Percentiles rank a stretch among this genome's conserved stretches.
These are phyloP conservation scores for Daedalea quercina DNA, from an alignment of 768 basidiomycete species.

Conservation along the genomic window DNA sequence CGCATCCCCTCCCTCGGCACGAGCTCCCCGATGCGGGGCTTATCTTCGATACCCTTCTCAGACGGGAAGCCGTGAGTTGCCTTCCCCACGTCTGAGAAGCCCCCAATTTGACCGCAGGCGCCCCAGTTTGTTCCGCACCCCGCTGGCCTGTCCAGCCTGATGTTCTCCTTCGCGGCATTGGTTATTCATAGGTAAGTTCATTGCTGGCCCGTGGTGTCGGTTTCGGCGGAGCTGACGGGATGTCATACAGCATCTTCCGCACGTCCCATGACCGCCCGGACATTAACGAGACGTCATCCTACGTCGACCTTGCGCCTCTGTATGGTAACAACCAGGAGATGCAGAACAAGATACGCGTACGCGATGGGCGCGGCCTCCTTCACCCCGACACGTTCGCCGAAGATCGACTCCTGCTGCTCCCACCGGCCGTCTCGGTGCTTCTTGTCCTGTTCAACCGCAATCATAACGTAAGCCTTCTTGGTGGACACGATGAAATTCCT, in stretches of 20 bases:
- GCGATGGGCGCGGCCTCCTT: constrained; percentile 60
- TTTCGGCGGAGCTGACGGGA: background rate
- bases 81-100: background rate
- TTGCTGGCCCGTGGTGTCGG: background rate
- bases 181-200: constrained; percentile 64
- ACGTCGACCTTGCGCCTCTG: constrained; percentile 78
- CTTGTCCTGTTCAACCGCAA: constrained; percentile 87
- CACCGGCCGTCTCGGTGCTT: constrained; percentile 67
- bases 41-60: constrained; percentile 74
- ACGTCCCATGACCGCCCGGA: constrained; percentile 59
- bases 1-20: constrained; percentile 54
- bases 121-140: constrained; percentile 68
- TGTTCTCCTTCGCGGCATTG: constrained; percentile 79
- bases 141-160: constrained; percentile 67
- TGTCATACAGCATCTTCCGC: constrained; percentile 66
- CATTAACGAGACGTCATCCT: constrained; percentile 82
- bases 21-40: constrained; percentile 75
- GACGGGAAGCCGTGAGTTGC: constrained; percentile 52
- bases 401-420: constrained; percentile 71
- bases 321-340: constrained; percentile 68
- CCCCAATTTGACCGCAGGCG: constrained; percentile 2
- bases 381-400: constrained; percentile 74
- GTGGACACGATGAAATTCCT: background rate
- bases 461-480: constrained; percentile 59
- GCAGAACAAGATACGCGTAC: constrained; percentile 49